These are phyloP conservation scores for Hypoxylon sp. DNA, from an alignment of 2,329 filamentous ascomycete genomes.

Conservation along the genomic window DNA sequence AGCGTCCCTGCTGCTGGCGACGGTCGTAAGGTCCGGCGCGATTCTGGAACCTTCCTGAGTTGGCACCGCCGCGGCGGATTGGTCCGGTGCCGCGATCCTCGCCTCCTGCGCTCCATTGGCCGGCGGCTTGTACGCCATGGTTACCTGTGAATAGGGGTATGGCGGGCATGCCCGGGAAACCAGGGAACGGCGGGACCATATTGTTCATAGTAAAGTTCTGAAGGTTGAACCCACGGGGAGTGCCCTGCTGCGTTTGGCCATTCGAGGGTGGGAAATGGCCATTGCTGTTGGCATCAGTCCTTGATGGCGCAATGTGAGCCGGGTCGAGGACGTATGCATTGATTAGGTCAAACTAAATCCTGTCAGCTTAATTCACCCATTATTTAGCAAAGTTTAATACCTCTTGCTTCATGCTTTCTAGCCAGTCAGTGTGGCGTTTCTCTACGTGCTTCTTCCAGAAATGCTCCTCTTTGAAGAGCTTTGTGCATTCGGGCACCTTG, in stretches of 20 bases:
- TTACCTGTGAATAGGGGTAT: slow-evolving; percentile 69
- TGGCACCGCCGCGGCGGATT: slow-evolving; percentile 75
- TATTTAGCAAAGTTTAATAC: slow-evolving; percentile 65
- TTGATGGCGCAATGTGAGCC: slow-evolving; percentile 91
- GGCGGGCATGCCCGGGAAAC: slow-evolving; percentile 68
- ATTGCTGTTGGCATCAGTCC: slow-evolving; percentile 94
- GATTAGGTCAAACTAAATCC: slow-evolving; percentile 82
- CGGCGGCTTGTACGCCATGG: slow-evolving; percentile 59
- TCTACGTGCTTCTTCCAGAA: slow-evolving; percentile 99
- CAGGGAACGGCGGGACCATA: slow-evolving; percentile 71
- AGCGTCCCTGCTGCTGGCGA: slow-evolving; percentile 70
- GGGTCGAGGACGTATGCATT: slow-evolving; percentile 96
- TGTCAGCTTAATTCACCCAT: slow-evolving; percentile 53
- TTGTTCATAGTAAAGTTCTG: slow-evolving; percentile 76
- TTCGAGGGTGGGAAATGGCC: slow-evolving; percentile 91
- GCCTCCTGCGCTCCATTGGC: slow-evolving; percentile 66
- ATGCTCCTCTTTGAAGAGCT: slow-evolving; percentile 95
- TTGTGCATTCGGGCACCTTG: slow-evolving; percentile 95
- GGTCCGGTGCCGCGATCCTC: slow-evolving; percentile 74
- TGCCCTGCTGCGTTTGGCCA: slow-evolving; percentile 82
- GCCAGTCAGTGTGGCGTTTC: slow-evolving; percentile 93
- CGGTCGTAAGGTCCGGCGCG: slow-evolving; percentile 83
- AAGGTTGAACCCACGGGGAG: slow-evolving; percentile 92
- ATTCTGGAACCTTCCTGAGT: slow-evolving; percentile 70
- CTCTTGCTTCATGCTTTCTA: slow-evolving; percentile 83